phyloP scores from a whole-genome alignment of 306 rosid species.

The Pueraria montana region DNA sequence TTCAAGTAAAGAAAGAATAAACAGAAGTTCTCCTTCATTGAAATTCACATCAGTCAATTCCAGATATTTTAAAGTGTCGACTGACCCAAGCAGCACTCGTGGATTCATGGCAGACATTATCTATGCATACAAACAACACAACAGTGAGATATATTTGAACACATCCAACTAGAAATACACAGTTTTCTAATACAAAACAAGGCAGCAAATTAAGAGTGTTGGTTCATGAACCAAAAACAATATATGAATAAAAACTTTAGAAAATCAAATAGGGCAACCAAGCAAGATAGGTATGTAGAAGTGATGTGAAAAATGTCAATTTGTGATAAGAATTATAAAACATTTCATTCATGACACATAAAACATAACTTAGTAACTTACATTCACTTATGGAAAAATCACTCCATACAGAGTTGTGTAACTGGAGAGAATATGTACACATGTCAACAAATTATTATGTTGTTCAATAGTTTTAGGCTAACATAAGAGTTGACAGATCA shows the following conservation, averaged over 20 bases:
- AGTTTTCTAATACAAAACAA: neutral
- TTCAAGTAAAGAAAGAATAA: conserved; percentile 8
- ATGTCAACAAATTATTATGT: neutral
- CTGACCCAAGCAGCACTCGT: neutral
- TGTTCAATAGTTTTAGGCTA: neutral
- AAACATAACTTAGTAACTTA: neutral
- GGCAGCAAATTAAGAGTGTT: neutral
- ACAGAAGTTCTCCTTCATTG: neutral
- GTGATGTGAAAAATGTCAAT: neutral
- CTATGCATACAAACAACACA: conserved; percentile 32
- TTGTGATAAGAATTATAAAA: neutral
- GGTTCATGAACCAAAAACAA: too few relatives aligned
- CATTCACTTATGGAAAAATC: neutral
- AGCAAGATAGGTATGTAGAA: too few relatives aligned
- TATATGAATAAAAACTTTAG: neutral
- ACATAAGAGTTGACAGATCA: neutral
- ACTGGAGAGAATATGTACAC: neutral
- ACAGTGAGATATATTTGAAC: neutral
- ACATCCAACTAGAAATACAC: neutral
- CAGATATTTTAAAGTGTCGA: neutral
- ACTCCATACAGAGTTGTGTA: neutral
- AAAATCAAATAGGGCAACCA: neutral
- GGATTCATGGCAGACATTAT: neutral
- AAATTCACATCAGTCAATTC: conserved; percentile 12
- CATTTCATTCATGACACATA: neutral